Evolutionary conservation across 805 yeast species (phyloP).

Genomic region (Candida yuanshanica): DNA sequence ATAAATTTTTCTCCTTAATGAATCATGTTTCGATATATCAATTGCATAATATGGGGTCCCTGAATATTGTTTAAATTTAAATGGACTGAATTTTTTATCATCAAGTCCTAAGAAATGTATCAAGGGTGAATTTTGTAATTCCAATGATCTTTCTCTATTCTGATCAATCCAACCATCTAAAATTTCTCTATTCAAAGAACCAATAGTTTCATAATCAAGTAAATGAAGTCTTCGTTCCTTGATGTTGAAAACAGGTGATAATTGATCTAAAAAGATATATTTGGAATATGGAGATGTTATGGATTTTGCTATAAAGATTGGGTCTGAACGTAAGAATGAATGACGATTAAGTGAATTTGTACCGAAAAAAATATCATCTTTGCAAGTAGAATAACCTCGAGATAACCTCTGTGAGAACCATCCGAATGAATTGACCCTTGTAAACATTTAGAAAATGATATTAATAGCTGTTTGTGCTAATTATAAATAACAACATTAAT

Average conservation of each 20-base stretch:
- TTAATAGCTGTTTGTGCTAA: not conserved
- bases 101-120: slow-evolving; percentile 38
- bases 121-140: slow-evolving; percentile 12
- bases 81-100: slow-evolving; percentile 30
- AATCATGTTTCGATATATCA: slow-evolving; percentile 38
- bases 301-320: slow-evolving; percentile 39
- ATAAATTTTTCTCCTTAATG: slow-evolving; percentile 8
- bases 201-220: slow-evolving; percentile 13
- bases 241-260: slow-evolving; percentile 24
- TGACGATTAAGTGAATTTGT: slow-evolving; percentile 47
- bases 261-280: slow-evolving; percentile 31
- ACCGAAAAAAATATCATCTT: slow-evolving; percentile 36
- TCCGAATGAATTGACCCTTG: not conserved
- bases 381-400: not conserved
- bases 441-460: not conserved
- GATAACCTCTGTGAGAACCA: not conserved
- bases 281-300: slow-evolving; percentile 38
- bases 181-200: slow-evolving; percentile 8
- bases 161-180: slow-evolving; percentile 21
- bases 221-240: slow-evolving; percentile 5
- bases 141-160: slow-evolving; percentile 7
- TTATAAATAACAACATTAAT: too few species aligned
- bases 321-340: slow-evolving; percentile 49
- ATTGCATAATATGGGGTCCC: slow-evolving; percentile 66
- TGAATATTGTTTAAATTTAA: slow-evolving; percentile 42